phyloP scores from a whole-genome alignment of 1,139 yeast species.

The Sugiyamaella novakii region DNA sequence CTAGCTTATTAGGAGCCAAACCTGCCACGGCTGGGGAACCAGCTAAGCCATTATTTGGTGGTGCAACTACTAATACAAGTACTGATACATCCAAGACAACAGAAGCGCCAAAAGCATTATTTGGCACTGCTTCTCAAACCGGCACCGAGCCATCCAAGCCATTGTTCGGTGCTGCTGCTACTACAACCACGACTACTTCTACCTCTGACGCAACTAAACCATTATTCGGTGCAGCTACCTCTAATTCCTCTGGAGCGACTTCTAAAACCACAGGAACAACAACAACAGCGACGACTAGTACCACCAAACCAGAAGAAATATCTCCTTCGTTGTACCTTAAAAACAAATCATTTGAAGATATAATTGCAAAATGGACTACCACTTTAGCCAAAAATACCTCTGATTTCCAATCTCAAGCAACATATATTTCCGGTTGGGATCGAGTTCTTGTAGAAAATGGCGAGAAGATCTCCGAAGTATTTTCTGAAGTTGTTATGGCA shows the following conservation, averaged over 20 bases:
- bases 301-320: conserved; percentile 37
- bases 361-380: conserved; percentile 89
- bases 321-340: conserved; percentile 70
- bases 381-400: conserved; percentile 73
- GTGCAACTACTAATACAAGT: conserved; percentile 23
- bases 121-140: conserved; percentile 26
- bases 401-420: conserved; percentile 76
- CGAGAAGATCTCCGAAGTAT: conserved; percentile 76
- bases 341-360: conserved; percentile 89
- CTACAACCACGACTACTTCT: conserved; percentile 15
- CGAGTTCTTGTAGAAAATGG: conserved; percentile 80
- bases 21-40: neutral
- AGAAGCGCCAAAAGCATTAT: conserved; percentile 32
- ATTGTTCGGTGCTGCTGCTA: conserved; percentile 30
- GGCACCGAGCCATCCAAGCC: conserved; percentile 29
- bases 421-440: conserved; percentile 83
- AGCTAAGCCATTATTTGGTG: conserved; percentile 34
- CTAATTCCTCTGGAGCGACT: conserved; percentile 29
- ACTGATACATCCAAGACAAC: conserved; percentile 16
- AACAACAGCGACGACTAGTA: conserved; percentile 16
- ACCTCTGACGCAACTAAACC: conserved; percentile 17
- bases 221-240: conserved; percentile 27
- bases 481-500: conserved; percentile 76
- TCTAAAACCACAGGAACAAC: conserved; percentile 31
- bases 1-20: neutral